Evolutionary conservation across 257 asterid species (phyloP).

Genomic region (Vinca minor): DNA sequence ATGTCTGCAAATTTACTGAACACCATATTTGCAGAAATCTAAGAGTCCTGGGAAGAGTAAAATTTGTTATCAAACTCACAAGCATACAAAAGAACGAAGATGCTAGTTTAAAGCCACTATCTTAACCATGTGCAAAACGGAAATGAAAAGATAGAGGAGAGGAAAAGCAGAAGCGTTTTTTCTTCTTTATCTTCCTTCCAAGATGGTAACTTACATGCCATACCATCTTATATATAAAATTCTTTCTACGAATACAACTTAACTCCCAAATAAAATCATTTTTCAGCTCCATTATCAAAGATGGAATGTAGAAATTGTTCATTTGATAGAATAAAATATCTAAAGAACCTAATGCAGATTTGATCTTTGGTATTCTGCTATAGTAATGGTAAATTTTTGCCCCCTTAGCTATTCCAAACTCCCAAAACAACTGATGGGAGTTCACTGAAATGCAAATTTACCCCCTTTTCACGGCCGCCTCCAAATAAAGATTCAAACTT

Average conservation of each 20-base stretch:
- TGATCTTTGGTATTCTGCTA: neutral
- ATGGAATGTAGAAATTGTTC: neutral
- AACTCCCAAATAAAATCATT: neutral
- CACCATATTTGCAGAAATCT: conserved; percentile 41
- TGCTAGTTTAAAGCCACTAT: neutral
- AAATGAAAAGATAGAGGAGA: neutral
- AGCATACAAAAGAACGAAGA: neutral
- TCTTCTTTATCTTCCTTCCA: neutral
- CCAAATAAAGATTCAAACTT: neutral
- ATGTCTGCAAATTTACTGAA: conserved; percentile 50
- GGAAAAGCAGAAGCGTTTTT: neutral
- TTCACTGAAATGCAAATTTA: neutral
- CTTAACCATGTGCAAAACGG: neutral
- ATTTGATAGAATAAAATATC: neutral
- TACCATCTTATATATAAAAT: neutral
- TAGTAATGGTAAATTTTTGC: neutral
- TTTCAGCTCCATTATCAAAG: neutral
- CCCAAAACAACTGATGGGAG: neutral
- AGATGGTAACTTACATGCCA: neutral
- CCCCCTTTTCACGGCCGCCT: neutral
- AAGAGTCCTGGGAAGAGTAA: conserved; percentile 15
- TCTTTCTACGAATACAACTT: neutral
- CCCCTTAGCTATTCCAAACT: neutral
- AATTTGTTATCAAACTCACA: neutral
- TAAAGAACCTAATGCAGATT: too few species aligned